Evolutionary conservation across 2,329 filamentous ascomycete species (phyloP), one percentile per base, ranked within the genome.

Genomic region (Phialemoniopsis sp.): DNA sequence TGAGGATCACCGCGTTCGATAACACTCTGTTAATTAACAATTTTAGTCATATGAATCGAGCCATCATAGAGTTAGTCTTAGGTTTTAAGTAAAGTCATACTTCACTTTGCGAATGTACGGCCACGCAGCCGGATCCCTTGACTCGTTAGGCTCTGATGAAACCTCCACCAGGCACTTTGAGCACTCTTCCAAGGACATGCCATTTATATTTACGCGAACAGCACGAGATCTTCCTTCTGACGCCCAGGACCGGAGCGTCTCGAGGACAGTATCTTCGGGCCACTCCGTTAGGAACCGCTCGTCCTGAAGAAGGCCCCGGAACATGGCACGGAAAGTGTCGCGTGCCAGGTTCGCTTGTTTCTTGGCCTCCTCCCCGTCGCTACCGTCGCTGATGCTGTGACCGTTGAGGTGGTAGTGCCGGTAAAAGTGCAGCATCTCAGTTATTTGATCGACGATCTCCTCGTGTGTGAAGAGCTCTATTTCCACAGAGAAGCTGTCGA

Each of bases 91-190:
- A n/a, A n/a, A 3, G 34, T 35, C 58, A 29, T 42, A 68, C 68
- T 53, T 63, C 17, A 71, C 59, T 41, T 64, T 71, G 29, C 55
- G 55, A 15, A 72, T 66, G 30, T 62, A 72, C 0, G 69, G 69
- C 70, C 70, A 73, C 2, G 49, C 35, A 4, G 54, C 52, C 2
- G 56, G 48, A 5, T 48, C 44, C 10, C 42, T 13, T 2, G 40
- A 19, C 1, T 42, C 41, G 3, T 38, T 34, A 1, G 40, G 36
- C 19, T 66, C 64, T 0, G 68, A 70, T 1, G 63, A 65, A 2
- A 73, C 51, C 4, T 51, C 36, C 46, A 50, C 50, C 17, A 73
- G 42, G 2, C 48, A 36, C 0, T 38, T 13, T 14, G 67, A 62
- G 40, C 66, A 71, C 4, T 53, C 48, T n/a, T 51, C 41, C 0